Evolutionary conservation across 441 rosid genomes (phyloP).

Genomic region (Viola pubescens): DNA sequence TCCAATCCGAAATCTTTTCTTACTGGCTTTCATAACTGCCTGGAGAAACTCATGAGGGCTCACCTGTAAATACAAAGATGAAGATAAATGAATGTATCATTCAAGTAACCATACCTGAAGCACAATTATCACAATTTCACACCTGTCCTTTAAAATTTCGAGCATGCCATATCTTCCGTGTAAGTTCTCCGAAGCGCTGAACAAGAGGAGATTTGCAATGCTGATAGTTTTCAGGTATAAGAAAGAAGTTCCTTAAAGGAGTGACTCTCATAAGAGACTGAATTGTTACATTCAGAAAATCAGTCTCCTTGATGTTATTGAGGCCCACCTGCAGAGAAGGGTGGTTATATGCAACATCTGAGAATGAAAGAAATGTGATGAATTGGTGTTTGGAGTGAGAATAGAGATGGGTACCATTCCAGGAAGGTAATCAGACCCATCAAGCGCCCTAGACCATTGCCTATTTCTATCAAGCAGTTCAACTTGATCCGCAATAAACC

Average conservation of each 20-base stretch:
- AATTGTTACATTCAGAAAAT: constrained; percentile 94
- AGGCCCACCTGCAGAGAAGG: constrained; percentile 63
- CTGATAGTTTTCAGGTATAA: constrained; percentile 83
- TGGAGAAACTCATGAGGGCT: constrained; percentile 98
- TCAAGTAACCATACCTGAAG: constrained; percentile 10
- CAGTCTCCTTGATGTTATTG: constrained; percentile 91
- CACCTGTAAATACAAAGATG: constrained; percentile 43
- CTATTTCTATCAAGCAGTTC: constrained; percentile 72
- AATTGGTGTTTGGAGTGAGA: not conserved
- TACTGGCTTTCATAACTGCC: constrained; percentile 93
- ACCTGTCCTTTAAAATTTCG: constrained; percentile 98
- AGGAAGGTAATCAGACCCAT: constrained; percentile 95
- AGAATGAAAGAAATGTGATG: not conserved
- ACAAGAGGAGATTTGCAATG: constrained; percentile 82
- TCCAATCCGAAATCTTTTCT: constrained; percentile 77
- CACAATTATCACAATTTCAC: constrained; percentile 13
- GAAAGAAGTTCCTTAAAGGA: constrained; percentile 87
- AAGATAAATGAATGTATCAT: constrained; percentile 11
- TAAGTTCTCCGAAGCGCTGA: constrained; percentile 91
- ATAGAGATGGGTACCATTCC: constrained; percentile 58
- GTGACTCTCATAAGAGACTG: constrained; percentile 95
- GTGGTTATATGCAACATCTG: not conserved
- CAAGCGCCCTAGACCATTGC: constrained; percentile 96
- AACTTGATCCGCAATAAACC: constrained; percentile 78
- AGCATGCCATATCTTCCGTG: constrained; percentile 94